Evolutionary conservation across 1,284 basidiomycete species (phyloP), one percentile per base, ranked within the genome.

Genomic region (Ustilago trichophora): DNA sequence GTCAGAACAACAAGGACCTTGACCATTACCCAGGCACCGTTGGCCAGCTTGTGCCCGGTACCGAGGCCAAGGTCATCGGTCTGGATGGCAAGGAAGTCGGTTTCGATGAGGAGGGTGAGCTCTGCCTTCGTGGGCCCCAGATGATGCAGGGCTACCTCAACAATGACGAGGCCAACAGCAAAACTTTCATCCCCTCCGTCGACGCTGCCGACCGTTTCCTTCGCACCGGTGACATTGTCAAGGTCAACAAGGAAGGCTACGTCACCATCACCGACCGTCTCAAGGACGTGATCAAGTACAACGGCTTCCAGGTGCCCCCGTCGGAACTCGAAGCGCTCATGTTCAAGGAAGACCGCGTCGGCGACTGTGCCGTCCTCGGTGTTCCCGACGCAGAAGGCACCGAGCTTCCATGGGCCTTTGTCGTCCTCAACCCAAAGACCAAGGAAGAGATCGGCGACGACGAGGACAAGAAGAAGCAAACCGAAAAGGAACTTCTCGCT

Each of bases 221-320:
- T 19, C 49, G 65, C 13, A 77, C 77, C 1, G 79, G 79, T 29
- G 79, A 81, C 38, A 65, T 80, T 16, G 79, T 70, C n/a, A 58
- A 63, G 10, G 55, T 80, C 47, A 68, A 68, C 55, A 47, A 59
- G 19, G 18, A 64, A 18, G 76, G 77, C n/a, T 77, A 76, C 43
- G 53, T 81, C 19, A 71, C 57, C 31, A 75, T 81, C 45, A 73
- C 63, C 15, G 78, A 78, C 44, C 67, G 79, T 5, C 40, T 75
- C 19, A 81, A 81, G 59, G 79, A 81, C 31, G 73, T 80, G 9
- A 81, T 81, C 68, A 81, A 81, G 51, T 70, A 71, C 56, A 77
- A 78, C 36, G 79, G 79, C 4, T 81, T 79, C 59, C 79, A 81
- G 37, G 77, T 81, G 3, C 70, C 73, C 2, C 78, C 79, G 1